These are phyloP conservation scores for Starmerella asiatica DNA, from an alignment of 805 yeast genomes.

Conservation along the genomic window DNA sequence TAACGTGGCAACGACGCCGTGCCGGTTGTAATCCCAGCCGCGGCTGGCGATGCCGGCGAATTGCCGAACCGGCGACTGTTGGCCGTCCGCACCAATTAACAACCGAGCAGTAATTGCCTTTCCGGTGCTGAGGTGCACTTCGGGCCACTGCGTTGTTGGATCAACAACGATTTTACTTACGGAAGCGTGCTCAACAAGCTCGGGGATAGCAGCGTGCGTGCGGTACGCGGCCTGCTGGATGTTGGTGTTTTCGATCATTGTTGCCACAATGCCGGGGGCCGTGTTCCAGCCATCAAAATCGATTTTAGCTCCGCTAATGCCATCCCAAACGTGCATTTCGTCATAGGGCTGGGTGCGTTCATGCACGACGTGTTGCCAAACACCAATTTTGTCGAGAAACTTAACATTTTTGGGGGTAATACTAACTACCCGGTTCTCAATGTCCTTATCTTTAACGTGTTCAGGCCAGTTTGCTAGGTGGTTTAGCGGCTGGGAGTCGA, in stretches of 20 bases:
- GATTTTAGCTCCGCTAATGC: conserved; percentile 53
- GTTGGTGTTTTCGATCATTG: conserved; percentile 80
- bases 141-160: conserved; percentile 45
- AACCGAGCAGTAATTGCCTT: conserved; percentile 50
- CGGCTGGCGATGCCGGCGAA: conserved; percentile 71
- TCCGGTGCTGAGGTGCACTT: conserved; percentile 55
- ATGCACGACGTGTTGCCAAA: conserved; percentile 53
- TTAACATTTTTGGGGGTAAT: conserved; percentile 68
- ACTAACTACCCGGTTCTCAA: conserved; percentile 71
- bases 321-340: conserved; percentile 75
- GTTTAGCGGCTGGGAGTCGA: conserved; percentile 55
- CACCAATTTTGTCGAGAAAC: conserved; percentile 56
- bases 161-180: conserved; percentile 24
- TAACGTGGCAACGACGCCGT: conserved; percentile 87
- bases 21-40: conserved; percentile 82
- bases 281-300: conserved; percentile 50
- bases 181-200: conserved; percentile 30
- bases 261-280: conserved; percentile 37
- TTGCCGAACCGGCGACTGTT: conserved; percentile 78
- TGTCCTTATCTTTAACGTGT: conserved; percentile 32
- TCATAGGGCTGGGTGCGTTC: conserved; percentile 73
- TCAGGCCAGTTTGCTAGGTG: conserved; percentile 38
- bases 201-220: conserved; percentile 1
- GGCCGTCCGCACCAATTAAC: conserved; percentile 93
- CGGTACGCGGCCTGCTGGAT: conserved; percentile 52